Base-by-base conservation (phyloP, 1,284 basidiomycete genomes). In the Sanghuangporus sanghuang region DNA sequence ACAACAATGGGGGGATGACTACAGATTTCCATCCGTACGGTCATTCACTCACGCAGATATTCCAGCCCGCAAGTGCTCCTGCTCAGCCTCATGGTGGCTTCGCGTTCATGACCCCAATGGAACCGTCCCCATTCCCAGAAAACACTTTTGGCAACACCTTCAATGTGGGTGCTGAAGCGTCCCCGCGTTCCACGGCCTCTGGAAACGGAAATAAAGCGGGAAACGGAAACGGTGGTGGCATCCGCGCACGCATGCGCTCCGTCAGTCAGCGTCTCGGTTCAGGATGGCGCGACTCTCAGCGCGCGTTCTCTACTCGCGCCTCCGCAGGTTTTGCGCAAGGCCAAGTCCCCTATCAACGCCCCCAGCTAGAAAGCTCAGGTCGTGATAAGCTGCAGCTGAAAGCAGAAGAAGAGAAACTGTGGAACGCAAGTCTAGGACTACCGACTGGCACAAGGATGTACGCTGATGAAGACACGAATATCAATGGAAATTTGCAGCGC, bases 1-100 rank as follows among this genome's bases (percentile, higher is more conserved):
- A 46, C 36, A 40, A 36, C 44, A 35, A 21, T 12, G 50, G 57
- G 16, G 27, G 42, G 21, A 36, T 6, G 16, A 27, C 8, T 49
- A 16, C 60, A 7, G 23, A n/a, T 7, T 40, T 59, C 14, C 40
- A 50, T 53, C 49, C 61, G 54, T 46, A 40, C 35, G 39, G 72
- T 71, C 57, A 74, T 71, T 16, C 65, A 67, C 54, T 63, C 69
- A 42, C 72, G 72, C 70, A 64, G 71, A 57, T 70, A 60, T 68
- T 67, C 69, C 42, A 71, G 67, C 46, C 68, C 61, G 62, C 70
- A 68, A 49, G 68, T 57, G 63, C 70, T 60, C 53, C 65, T 53
- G 35, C 64, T 14, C 39, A 57, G 40, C 38, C 63, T 18, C 23
- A 60, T 65, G 39, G 36, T 8, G 21, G 23, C 38, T 49, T 57